These are phyloP conservation scores for Botrytis fragariae DNA, from an alignment of 2,329 filamentous ascomycete species.

Conservation along the genomic window DNA sequence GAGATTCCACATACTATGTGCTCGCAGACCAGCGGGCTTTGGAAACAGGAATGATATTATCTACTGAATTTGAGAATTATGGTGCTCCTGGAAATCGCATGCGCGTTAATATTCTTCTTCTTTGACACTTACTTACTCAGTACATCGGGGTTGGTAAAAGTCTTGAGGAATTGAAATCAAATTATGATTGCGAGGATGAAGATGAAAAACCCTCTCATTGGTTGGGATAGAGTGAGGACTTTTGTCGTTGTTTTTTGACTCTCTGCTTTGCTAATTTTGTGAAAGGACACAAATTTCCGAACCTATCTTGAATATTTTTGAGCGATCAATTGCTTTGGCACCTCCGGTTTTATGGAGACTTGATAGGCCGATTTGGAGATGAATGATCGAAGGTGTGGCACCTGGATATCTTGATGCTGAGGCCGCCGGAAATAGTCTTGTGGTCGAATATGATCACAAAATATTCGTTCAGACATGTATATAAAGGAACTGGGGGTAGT, in stretches of 20 bases:
- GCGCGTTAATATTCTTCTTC: not conserved
- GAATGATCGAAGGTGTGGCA: not conserved
- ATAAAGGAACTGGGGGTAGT: no score
- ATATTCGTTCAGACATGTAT: not conserved
- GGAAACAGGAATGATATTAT: not conserved
- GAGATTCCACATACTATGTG: not conserved
- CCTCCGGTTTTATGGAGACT: not conserved
- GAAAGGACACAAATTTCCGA: not conserved
- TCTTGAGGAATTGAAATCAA: not conserved
- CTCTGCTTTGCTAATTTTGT: not conserved
- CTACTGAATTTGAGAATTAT: not conserved
- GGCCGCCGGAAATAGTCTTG: not conserved
- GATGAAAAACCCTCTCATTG: no score
- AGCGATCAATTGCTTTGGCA: not conserved
- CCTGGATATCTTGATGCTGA: not conserved
- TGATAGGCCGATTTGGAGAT: not conserved
- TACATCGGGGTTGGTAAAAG: not conserved
- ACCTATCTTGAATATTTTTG: not conserved
- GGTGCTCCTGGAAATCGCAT: not conserved
- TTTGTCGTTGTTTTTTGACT: not conserved
- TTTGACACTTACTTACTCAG: not conserved
- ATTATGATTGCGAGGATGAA: not conserved
- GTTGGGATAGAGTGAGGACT: not conserved
- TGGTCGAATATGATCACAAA: not conserved
- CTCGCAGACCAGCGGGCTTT: not conserved